Evolutionary conservation across 2,329 filamentous ascomycete genomes (phyloP).

Genomic region (Westerdykella aurantiaca): DNA sequence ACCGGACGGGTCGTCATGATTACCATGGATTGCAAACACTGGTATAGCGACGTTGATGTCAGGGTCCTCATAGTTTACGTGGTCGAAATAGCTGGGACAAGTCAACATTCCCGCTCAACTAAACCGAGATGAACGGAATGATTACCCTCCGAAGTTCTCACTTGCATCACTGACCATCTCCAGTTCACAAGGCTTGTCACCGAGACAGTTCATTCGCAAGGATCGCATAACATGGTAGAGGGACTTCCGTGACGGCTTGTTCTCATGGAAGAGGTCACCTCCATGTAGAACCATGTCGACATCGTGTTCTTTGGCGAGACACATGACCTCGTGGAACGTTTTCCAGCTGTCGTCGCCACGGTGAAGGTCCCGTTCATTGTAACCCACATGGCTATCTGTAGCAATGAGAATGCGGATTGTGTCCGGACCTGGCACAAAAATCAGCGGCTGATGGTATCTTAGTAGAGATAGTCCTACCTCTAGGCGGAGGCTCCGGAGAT

Average conservation of each 20-base stretch:
- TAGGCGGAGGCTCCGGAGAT: constrained; percentile 10
- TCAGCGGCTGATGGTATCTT: constrained; percentile 7
- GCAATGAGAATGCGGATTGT: constrained; percentile 91
- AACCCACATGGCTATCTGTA: constrained; percentile 97
- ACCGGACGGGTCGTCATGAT: constrained; percentile 96
- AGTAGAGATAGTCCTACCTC: constrained; percentile 14
- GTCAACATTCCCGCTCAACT: not conserved
- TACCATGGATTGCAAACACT: constrained; percentile 96
- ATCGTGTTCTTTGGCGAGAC: constrained; percentile 75
- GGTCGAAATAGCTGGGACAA: constrained; percentile 62
- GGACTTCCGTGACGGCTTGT: constrained; percentile 90
- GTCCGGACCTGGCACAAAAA: constrained; percentile 53
- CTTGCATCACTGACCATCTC: constrained; percentile 91
- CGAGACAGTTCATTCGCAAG: constrained; percentile 85
- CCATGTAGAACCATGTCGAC: constrained; percentile 97
- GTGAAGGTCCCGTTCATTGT: constrained; percentile 84
- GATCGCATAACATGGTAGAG: constrained; percentile 98
- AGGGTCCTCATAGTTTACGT: constrained; percentile 96
- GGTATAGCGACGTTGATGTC: constrained; percentile 97
- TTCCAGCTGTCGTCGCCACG: constrained; percentile 97
- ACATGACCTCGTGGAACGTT: constrained; percentile 93
- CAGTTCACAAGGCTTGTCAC: constrained; percentile 90
- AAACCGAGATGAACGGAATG: not conserved
- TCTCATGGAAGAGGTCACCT: constrained; percentile 95
- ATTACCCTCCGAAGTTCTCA: constrained; percentile 72